Evolutionary conservation across 1,284 basidiomycete species (phyloP), one percentile per base, ranked within the genome.

Genomic region (Farysia itapuensis): DNA sequence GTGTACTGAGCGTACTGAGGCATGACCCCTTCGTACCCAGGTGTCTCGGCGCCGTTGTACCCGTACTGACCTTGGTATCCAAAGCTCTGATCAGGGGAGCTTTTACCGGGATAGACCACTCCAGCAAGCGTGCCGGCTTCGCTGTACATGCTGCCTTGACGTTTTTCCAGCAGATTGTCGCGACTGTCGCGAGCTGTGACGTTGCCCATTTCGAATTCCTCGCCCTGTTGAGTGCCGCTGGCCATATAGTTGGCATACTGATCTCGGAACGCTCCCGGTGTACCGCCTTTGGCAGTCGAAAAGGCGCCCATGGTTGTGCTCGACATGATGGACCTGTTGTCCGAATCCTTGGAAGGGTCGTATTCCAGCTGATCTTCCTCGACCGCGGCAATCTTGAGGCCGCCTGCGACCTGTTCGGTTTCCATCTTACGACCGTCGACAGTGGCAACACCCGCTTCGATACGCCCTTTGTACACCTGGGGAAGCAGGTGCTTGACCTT

Each of bases 361-460:
- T 71, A 72, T 36, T 69, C 68, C 34, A 71, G 54, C 49, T 72
- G 63, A 21, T 69, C 51, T 32, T 72, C 70, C 38, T 72, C 68
- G 46, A 72, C 57, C 11, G 67, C 66, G 15, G 68, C 64, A 18
- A 72, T 70, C 59, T 64, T 67, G 46, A 72, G 57, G 11, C 70
- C 70, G 19, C 70, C 70, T 0, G 47, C 50, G 30, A 69, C 53
- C 34, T 52, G 49, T 28, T 64, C 59, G 22, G 65, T 58, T 30
- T 64, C 66, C 28, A 67, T 51, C 35, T 69, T 69, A 22, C 66
- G 40, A 4, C 68, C 68, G 16, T 70, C 66, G 15, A 71, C 45
- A 23, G 57, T 35, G 14, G 50, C 43, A 3, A 49, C 43, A 18
- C 59, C 57, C 19, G 50, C 46, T n/a, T 66, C 59, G 32, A 63